Evolutionary conservation across 352 stramenopile species (phyloP).

Genomic region (Globisporangium paroecandrum): DNA sequence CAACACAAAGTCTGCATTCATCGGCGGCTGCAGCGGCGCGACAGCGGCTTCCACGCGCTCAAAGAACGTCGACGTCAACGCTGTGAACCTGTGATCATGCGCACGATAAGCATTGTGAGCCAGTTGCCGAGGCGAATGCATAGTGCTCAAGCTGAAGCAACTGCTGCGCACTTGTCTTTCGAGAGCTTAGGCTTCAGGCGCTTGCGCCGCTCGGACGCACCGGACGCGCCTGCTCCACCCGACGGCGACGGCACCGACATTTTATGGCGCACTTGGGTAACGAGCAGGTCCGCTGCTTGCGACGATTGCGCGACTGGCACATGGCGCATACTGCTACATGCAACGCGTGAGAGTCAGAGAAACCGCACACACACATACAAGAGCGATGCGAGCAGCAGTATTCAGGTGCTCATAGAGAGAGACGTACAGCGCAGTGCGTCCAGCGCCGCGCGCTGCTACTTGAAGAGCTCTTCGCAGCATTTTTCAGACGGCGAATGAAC

Average conservation of each 20-base stretch:
- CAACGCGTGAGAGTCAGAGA: not conserved
- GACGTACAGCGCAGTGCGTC: not conserved
- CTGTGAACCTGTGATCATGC: constrained; percentile 37
- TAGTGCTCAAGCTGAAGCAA: not conserved
- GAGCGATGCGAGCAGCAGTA: not conserved
- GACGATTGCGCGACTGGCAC: not conserved
- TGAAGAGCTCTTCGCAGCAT: constrained; percentile 3
- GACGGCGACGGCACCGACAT: constrained; percentile 31
- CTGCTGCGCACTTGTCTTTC: constrained; percentile 39
- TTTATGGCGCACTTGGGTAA: constrained; percentile 22
- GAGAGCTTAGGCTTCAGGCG: constrained; percentile 49
- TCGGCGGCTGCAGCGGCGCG: constrained; percentile 52
- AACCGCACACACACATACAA: not conserved
- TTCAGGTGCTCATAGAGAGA: not conserved
- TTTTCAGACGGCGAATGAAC: not conserved
- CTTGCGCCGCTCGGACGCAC: constrained; percentile 20
- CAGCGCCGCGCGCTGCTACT: not conserved
- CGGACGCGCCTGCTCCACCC: not conserved
- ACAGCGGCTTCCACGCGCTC: constrained; percentile 62
- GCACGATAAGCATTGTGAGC: not conserved
- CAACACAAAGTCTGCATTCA: constrained; percentile 59
- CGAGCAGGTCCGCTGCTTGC: not conserved
- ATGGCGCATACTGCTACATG: not conserved
- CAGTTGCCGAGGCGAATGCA: not conserved
- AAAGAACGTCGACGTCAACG: constrained; percentile 50